Percentiles rank a stretch among this genome's conserved stretches.
These are phyloP conservation scores for Porcisia hertigi DNA, from an alignment of 208 protist genomes.

Conservation along the genomic window DNA sequence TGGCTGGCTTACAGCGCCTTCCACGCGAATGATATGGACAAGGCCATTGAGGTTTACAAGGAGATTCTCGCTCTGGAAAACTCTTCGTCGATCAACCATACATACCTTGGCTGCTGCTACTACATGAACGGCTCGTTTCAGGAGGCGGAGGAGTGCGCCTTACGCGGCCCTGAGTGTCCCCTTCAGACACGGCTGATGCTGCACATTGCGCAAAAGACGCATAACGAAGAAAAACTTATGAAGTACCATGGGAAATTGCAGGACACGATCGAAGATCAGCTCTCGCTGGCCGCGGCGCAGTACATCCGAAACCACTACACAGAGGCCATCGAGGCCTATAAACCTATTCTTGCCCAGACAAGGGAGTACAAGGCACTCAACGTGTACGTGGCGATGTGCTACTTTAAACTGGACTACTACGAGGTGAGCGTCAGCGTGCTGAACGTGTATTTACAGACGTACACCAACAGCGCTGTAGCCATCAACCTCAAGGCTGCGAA, in stretches of 20 bases:
- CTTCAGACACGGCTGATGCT: constrained; percentile 95
- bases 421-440: constrained; percentile 93
- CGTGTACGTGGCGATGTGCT: constrained; percentile 97
- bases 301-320: constrained; percentile 95
- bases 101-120: constrained; percentile 86
- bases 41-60: constrained; percentile 92
- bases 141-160: constrained; percentile 90
- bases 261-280: constrained; percentile 90
- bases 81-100: constrained; percentile 69
- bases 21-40: constrained; percentile 94
- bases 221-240: constrained; percentile 94
- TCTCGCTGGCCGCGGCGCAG: constrained; percentile 95
- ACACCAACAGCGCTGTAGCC: constrained; percentile 93
- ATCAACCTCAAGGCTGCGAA: constrained; percentile 98
- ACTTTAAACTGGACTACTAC: constrained; percentile 99
- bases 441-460: constrained; percentile 89
- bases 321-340: constrained; percentile 97
- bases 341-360: constrained; percentile 95
- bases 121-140: constrained; percentile 84
- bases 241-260: constrained; percentile 92
- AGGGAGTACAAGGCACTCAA: constrained; percentile 93
- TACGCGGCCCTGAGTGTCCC: constrained; percentile 71
- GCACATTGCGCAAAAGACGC: constrained; percentile 93
- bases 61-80: constrained; percentile 70
- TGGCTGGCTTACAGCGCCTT: constrained; percentile 96